These are phyloP conservation scores for Candida sithepensis DNA, from an alignment of 805 yeast species.

Conservation along the genomic window DNA sequence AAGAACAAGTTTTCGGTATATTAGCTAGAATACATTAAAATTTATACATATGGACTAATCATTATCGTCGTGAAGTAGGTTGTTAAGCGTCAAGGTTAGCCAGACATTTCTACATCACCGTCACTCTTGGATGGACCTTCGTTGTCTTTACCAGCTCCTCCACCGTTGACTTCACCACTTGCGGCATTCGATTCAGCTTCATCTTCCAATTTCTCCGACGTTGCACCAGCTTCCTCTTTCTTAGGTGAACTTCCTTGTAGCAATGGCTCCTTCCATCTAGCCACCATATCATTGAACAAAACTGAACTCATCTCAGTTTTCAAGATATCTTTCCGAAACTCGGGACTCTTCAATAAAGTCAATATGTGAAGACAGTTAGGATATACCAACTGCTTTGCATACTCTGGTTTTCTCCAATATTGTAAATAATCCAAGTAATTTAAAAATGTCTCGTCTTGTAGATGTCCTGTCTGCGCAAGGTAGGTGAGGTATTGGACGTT, in stretches of 20 bases:
- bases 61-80: not conserved
- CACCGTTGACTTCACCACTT: not conserved
- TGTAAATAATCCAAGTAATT: slow-evolving; percentile 76
- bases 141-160: not conserved
- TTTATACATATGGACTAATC: too few species aligned
- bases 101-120: not conserved
- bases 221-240: not conserved
- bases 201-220: not conserved
- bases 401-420: slow-evolving; percentile 78
- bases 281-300: slow-evolving; percentile 73
- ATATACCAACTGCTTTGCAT: slow-evolving; percentile 66
- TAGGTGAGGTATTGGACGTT: slow-evolving; percentile 85
- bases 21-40: too few species aligned
- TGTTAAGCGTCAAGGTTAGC: not conserved
- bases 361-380: slow-evolving; percentile 87
- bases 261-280: slow-evolving; percentile 55
- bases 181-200: not conserved
- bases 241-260: slow-evolving; percentile 2
- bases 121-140: not conserved
- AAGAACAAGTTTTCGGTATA: too few species aligned
- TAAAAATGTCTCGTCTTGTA: slow-evolving; percentile 68
- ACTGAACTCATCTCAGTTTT: slow-evolving; percentile 55
- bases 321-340: slow-evolving; percentile 52
- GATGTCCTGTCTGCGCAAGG: slow-evolving; percentile 77
- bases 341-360: slow-evolving; percentile 52